Base-by-base conservation (phyloP, 2,329 filamentous ascomycete genomes). In the Neofusicoccum cordaticola region DNA sequence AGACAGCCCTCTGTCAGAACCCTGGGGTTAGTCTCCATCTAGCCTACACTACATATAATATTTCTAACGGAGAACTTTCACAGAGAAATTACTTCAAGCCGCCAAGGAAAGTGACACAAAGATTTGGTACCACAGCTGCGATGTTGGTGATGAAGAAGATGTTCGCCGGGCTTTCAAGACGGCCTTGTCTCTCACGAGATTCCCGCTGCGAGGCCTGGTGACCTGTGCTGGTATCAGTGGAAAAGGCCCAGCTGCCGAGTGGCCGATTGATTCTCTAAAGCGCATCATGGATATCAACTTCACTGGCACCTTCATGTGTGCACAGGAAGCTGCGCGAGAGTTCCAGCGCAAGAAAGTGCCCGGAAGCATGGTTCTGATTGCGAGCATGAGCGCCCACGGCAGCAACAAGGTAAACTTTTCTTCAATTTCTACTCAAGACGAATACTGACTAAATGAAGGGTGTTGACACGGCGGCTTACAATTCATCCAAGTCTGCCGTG, bases 401-500 rank as follows among this genome's bases (percentile, higher is more conserved):
- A 71, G 71, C 9, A 78, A 78, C 60, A 71, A 69, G 58, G 69
- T 70, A 67, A 34, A 8, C 6, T 31, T 9, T 31, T 13, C 1
- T 27, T 5, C 27, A 31, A 31, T 5, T 7, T 31, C 6, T 31
- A 31, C 27, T 1, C 2, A 9, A 5, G 27, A 27, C 1, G 8
- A 48, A 13, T 22, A 13, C 45, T 15, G 22, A 22, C 2, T 27
- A 3, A 15, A 11, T 31, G 2, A 8, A 75, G 74, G 77, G 77
- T 1, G 74, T 81, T 44, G 73, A 77, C 19, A 80, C 76, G 2
- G 73, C 79, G 3, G 78, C 75, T 0, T 86, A 86, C 73, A 85
- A 85, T 69, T 77, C 81, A 0, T 84, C 81, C 63, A 86, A 86
- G 72, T 79, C 83, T 0, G 84, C 81, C 0, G 80, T 86, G 2